Evolutionary conservation across 2,329 filamentous ascomycete genomes (phyloP), one percentile per base, ranked within the genome.

Genomic region (Thermothelomyces thermophilus): DNA sequence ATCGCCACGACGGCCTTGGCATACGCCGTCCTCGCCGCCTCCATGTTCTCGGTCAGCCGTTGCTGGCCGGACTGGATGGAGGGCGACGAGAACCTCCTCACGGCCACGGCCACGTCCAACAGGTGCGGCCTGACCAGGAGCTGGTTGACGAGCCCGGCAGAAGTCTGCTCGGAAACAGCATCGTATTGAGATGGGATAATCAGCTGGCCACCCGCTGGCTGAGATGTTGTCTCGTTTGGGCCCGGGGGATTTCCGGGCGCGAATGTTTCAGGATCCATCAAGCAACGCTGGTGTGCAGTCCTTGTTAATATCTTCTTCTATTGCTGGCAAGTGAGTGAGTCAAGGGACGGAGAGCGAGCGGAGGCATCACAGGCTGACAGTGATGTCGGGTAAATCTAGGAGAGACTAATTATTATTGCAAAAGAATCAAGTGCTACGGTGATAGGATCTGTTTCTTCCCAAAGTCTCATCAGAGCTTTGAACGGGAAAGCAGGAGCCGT

Each of bases 1-100:
- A 60, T 55, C 4, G 58, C 53, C n/a, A 50, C 46, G 31, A 56
- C 55, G 2, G 56, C 57, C 19, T 50, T 52, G 17, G 51, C 51
- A 17, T 59, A 60, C 2, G 57, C 56, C 19, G 46, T 49, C 30
- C 56, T 39, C 6, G 58, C 58, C 40, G 44, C 55, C 16, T 51
- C 55, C 19, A 56, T 42, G 22, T 50, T 46, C 14, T 16, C 24
- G 5, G 48, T 41, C 20, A 56, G 51, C 4, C 17, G 24, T 19
- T 49, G 40, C 19, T 26, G 42, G 33, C 60, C 51, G 16, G 48
- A 42, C 5, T 53, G 46, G 24, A 46, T 41, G 2, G 59, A 55
- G 7, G 59, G 53, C 8, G 58, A 52, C n/a, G 59, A 59, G 40
- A 61, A 61, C n/a, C 60, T 54, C n/a, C 58, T 49, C 19, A 62